Conservation (phyloP, 345 rosid genomes). For the Eucalyptus sp. region DNA sequence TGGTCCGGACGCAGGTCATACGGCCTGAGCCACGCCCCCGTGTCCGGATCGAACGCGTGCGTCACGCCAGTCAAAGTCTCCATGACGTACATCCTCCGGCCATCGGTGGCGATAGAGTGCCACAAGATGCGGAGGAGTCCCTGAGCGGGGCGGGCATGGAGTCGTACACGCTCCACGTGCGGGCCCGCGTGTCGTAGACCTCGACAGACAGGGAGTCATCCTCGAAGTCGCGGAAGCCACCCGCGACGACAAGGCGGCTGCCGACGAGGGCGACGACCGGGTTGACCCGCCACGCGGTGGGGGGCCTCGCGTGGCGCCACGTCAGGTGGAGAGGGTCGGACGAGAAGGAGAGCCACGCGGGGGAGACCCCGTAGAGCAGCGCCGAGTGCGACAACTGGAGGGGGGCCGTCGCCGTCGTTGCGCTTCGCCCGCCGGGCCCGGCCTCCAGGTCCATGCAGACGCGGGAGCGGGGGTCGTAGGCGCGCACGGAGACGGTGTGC, state of each 20-base stretch:
- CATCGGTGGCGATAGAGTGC: conserved; percentile 37
- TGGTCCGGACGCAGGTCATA: conserved; percentile 18
- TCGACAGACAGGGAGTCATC: conserved; percentile 60
- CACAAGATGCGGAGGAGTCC: conserved; percentile 45
- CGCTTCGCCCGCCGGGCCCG: background rate
- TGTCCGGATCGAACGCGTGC: conserved; percentile 29
- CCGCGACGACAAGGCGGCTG: background rate
- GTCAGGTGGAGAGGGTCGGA: conserved; percentile 42
- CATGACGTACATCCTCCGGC: conserved; percentile 26
- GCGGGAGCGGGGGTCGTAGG: conserved; percentile 40
- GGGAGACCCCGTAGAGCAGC: conserved; percentile 24
- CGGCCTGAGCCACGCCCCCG: conserved; percentile 43
- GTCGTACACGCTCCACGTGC: conserved; percentile 38
- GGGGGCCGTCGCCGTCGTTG: background rate
- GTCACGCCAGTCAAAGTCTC: conserved; percentile 37
- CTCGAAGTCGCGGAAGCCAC: conserved; percentile 48
- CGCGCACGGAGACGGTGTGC: conserved; percentile 14
- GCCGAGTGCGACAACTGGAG: conserved; percentile 49
- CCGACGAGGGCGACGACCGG: conserved; percentile 36
- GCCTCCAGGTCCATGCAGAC: conserved; percentile 33
- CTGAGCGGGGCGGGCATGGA: conserved; percentile 43
- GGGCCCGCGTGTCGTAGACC: conserved; percentile 17
- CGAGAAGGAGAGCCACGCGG: conserved; percentile 41
- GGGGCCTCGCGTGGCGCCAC: conserved; percentile 52
- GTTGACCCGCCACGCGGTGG: conserved; percentile 44